Evolutionary conservation across 306 rosid genomes (phyloP), one percentile per base, ranked within the genome.

Genomic region (Medicago ruthenica): DNA sequence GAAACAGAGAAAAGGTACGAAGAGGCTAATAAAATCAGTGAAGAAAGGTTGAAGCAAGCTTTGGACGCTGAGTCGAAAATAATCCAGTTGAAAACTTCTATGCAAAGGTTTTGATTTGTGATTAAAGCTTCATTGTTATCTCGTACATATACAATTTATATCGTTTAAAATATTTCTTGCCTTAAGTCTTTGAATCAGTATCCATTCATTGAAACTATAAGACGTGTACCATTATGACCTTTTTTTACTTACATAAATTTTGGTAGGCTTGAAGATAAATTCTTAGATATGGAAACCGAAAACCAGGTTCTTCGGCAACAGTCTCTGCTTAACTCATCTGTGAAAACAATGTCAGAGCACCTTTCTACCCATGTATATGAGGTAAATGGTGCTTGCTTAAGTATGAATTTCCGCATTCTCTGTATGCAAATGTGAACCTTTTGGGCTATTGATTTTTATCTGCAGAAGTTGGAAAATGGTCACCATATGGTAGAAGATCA

Each of bases 41-140:
- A 92, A 86, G 99, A 96, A 82, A 87, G 98, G 88, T 86, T 88
- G 89, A 92, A 92, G 87, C 97, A 92, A 86, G 93, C 99, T 42
- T 79, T 87, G 82, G 99, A 96, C 45, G 98, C 99, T 61, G 99
- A 96, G 83, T 79, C 97, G 21, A 91, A 92, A 86, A 96, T 96
- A 70, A 86, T 92, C 82, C 88, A 89, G 84, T 80, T 96, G 79
- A 96, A 92, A 93, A 92, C 98, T 48, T 76, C 91, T 21, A 96
- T 96, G 96, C 98, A 96, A 81, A 96, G 97, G 99, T 92, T 70
- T 84, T 72, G n/a, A 47, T 61, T 74, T 59, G 58, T 81, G 74
- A 57, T 74, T 55, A 65, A 59, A 65, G 70, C 77, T 80, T 77
- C 40, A 14, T 58, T 78, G 70, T 37, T 67, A 67, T 76, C 67